Conservation (phyloP, 2,329 filamentous ascomycete species). For the Ustilaginoidea virens region DNA sequence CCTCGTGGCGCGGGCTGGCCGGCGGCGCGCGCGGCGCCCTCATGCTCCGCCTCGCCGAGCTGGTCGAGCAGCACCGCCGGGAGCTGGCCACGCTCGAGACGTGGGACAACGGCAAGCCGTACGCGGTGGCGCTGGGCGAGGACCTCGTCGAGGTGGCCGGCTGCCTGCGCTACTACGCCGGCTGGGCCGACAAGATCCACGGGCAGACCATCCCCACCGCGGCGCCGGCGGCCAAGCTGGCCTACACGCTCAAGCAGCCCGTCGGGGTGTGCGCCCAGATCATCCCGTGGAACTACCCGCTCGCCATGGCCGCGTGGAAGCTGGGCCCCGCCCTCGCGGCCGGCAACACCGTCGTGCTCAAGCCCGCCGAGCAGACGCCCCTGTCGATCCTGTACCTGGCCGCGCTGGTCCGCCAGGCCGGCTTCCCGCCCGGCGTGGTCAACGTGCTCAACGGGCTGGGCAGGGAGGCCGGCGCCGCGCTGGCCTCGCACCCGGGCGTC, state of each 20-base stretch:
- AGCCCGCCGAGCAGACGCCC: constrained; percentile 53
- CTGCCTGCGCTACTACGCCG: constrained; percentile 57
- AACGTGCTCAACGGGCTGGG: constrained; percentile 64
- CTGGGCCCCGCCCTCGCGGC: constrained; percentile 54
- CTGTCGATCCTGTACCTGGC: constrained; percentile 50
- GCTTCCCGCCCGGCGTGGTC: constrained; percentile 64
- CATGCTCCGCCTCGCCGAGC: constrained; percentile 54
- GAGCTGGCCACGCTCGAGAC: constrained; percentile 44
- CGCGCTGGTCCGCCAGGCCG: constrained; percentile 52
- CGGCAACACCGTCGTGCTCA: constrained; percentile 48
- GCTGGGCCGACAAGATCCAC: constrained; percentile 65
- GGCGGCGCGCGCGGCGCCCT: constrained; percentile 51
- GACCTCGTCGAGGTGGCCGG: constrained; percentile 36
- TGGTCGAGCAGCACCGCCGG: constrained; percentile 49
- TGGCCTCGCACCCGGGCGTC: constrained; percentile 51
- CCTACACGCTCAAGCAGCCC: constrained; percentile 61
- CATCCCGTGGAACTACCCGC: constrained; percentile 60
- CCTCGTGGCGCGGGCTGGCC: constrained; percentile 53
- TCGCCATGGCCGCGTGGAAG: constrained; percentile 43
- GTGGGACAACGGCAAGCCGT: constrained; percentile 66
- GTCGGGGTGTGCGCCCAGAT: constrained; percentile 64
- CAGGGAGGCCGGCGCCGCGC: constrained; percentile 48
- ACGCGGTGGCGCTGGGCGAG: constrained; percentile 46
- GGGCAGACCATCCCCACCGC: constrained; percentile 61
- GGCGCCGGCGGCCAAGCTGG: constrained; percentile 47